A percentile compares a stretch with the other conserved stretches of the same genome.
phyloP scores from a whole-genome alignment of 805 yeast species.

The Lachancea sp. region DNA sequence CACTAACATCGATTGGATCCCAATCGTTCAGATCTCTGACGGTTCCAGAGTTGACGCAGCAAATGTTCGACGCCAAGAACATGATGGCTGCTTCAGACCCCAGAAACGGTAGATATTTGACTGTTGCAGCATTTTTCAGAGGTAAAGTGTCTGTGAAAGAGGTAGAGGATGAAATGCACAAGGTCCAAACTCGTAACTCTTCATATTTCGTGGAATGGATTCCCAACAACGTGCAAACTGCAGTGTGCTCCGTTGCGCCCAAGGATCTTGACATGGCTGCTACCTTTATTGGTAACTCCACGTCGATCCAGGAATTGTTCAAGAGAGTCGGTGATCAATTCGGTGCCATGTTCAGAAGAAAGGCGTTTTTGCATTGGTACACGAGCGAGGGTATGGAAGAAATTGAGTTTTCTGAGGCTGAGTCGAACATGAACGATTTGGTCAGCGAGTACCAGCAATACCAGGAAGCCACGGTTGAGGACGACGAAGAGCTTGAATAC shows the following conservation, averaged over 20 bases:
- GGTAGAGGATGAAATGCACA: slow-evolving; percentile 89
- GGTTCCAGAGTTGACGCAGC: slow-evolving; percentile 89
- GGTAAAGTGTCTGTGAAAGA: slow-evolving; percentile 90
- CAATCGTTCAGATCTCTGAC: slow-evolving; percentile 77
- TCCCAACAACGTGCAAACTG: slow-evolving; percentile 91
- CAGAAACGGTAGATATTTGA: slow-evolving; percentile 80
- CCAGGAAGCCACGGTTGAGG: slow-evolving; percentile 74
- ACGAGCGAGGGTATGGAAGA: slow-evolving; percentile 95
- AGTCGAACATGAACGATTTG: slow-evolving; percentile 82
- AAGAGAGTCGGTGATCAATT: slow-evolving; percentile 86
- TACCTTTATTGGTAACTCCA: slow-evolving; percentile 88
- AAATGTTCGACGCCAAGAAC: slow-evolving; percentile 84
- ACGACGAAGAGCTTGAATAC: slow-evolving; percentile 68
- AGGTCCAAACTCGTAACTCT: slow-evolving; percentile 74
- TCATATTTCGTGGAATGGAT: slow-evolving; percentile 92
- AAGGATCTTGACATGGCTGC: slow-evolving; percentile 82
- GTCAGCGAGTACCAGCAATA: slow-evolving; percentile 89
- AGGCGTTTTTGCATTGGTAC: slow-evolving; percentile 95
- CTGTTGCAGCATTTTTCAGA: slow-evolving; percentile 91
- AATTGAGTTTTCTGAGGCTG: slow-evolving; percentile 90
- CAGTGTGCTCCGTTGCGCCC: slow-evolving; percentile 89
- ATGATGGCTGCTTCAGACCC: slow-evolving; percentile 97
- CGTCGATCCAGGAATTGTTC: slow-evolving; percentile 86
- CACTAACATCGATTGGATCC: slow-evolving; percentile 74
- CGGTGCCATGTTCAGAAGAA: slow-evolving; percentile 86